Evolutionary conservation across 1,139 yeast species (phyloP), one percentile per base, ranked within the genome.

Genomic region (Yamadazyma atmosphaerica): DNA sequence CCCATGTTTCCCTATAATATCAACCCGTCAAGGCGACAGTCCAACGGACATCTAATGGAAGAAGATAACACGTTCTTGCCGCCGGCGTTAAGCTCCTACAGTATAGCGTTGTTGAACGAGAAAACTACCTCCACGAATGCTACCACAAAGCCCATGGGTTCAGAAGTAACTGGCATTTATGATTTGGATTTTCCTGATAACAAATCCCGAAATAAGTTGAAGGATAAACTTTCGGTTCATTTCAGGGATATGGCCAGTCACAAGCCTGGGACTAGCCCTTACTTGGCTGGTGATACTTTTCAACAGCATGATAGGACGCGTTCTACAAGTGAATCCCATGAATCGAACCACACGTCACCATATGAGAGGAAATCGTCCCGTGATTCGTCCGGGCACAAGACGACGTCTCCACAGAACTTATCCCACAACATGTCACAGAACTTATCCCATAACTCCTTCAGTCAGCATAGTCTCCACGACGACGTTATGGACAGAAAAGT

Each of bases 21-120:
- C 35, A 38, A 28, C 25, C 9, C 36, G 14, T 8, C 19, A 30
- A 28, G 31, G 27, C 42, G 43, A 42, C 45, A 35, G 33, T 30
- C 33, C n/a, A 23, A 28, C 15, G 33, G 30, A 38, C 63, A 51
- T 28, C 46, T 49, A 33, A 43, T 54, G 37, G 79, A 73, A 18
- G 83, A 79, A 28, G 86, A 79, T 47, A 73, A 66, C 42, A 73
- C 79, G 17, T 73, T 76, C 43, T 66, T 76, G 41, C 86, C 87
- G 0, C 88, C 88, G 2, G 79, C 80, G 11, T 65, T 83, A 46
- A 81, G 86, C 52, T 74, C 83, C 10, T 81, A 81, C 46, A 59
- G 72, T 47, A 59, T 68, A 37, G 72, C 73, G 27, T 55, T 61
- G 36, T 54, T 68, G 36, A 61, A 62, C 44, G 66, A 60, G 29